phyloP scores from a whole-genome alignment of 2,329 filamentous ascomycete genomes.

The Penicillium sp. region DNA sequence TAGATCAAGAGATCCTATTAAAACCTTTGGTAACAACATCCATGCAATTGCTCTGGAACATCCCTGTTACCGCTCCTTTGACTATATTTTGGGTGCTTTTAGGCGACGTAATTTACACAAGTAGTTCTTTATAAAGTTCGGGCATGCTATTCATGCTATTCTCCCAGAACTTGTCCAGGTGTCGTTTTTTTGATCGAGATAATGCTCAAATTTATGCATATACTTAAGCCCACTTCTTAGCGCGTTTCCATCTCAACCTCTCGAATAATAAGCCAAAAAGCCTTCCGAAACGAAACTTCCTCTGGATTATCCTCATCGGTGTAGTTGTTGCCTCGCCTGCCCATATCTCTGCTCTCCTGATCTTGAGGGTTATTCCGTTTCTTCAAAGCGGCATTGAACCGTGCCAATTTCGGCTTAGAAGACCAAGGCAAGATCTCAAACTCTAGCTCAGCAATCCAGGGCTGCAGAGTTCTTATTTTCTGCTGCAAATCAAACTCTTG shows the following conservation, averaged over 20 bases:
- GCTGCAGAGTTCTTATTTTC: constrained; percentile 20
- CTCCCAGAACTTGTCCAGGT: too few species aligned
- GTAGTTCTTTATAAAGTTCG: too few species aligned
- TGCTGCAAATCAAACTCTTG: constrained; percentile 15
- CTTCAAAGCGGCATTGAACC: constrained; percentile 26
- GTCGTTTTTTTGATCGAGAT: not conserved
- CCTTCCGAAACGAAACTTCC: constrained; percentile 12
- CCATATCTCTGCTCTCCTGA: not conserved
- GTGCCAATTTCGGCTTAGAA: constrained; percentile 22
- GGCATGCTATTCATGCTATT: not conserved
- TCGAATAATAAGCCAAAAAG: constrained; percentile 21
- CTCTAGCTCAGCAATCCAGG: constrained; percentile 30
- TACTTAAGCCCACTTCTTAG: not conserved
- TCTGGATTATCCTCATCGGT: not conserved
- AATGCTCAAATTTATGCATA: not conserved
- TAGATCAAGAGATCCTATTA: not conserved
- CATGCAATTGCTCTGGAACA: not conserved
- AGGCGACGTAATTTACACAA: not conserved
- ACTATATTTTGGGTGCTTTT: not conserved
- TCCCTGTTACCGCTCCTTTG: not conserved
- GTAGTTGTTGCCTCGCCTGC: not conserved
- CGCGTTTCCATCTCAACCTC: constrained; percentile 1
- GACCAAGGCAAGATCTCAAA: constrained; percentile 23
- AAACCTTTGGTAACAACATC: not conserved
- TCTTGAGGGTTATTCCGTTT: constrained; percentile 18